phyloP scores from a whole-genome alignment of 2,329 filamentous ascomycete genomes.

The Blumeria hordei region DNA sequence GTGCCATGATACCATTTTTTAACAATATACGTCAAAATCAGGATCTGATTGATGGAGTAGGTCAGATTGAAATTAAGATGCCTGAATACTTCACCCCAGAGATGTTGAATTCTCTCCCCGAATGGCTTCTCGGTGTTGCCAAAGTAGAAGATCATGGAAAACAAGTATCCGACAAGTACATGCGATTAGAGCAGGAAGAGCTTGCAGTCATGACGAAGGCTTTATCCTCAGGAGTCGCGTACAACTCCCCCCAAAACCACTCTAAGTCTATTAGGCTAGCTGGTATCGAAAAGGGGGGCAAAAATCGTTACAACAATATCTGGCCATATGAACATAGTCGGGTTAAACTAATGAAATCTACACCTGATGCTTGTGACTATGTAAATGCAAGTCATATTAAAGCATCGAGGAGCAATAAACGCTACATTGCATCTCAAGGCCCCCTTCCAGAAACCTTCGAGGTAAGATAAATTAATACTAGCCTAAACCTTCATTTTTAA shows the following conservation, averaged over 20 bases:
- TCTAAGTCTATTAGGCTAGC: slow-evolving; percentile 41
- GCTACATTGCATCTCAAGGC: slow-evolving; percentile 87
- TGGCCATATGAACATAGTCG: slow-evolving; percentile 86
- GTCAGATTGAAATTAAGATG: slow-evolving; percentile 44
- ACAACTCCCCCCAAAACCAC: slow-evolving; percentile 20
- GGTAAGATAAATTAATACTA: slow-evolving; percentile 24
- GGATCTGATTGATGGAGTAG: slow-evolving; percentile 81
- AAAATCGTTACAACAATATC: slow-evolving; percentile 96
- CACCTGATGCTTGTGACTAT: slow-evolving; percentile 59
- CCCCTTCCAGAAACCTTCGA: slow-evolving; percentile 81
- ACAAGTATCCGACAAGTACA: slow-evolving; percentile 56
- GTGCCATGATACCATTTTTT: slow-evolving; percentile 70
- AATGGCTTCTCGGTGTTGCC: slow-evolving; percentile 52
- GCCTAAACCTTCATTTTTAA: slow-evolving; percentile 3
- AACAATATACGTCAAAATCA: slow-evolving; percentile 91
- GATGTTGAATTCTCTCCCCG: slow-evolving; percentile 29
- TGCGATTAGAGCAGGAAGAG: slow-evolving; percentile 63
- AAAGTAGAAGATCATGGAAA: slow-evolving; percentile 50
- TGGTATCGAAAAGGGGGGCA: slow-evolving; percentile 79
- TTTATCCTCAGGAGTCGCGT: slow-evolving; percentile 33
- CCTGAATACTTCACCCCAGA: slow-evolving; percentile 26
- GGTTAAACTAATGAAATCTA: slow-evolving; percentile 50
- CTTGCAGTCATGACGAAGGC: slow-evolving; percentile 83
- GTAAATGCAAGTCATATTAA: slow-evolving; percentile 82
- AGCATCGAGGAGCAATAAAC: slow-evolving; percentile 60